Evolutionary conservation across 2,329 filamentous ascomycete genomes (phyloP).

Genomic region (Alternaria solani): DNA sequence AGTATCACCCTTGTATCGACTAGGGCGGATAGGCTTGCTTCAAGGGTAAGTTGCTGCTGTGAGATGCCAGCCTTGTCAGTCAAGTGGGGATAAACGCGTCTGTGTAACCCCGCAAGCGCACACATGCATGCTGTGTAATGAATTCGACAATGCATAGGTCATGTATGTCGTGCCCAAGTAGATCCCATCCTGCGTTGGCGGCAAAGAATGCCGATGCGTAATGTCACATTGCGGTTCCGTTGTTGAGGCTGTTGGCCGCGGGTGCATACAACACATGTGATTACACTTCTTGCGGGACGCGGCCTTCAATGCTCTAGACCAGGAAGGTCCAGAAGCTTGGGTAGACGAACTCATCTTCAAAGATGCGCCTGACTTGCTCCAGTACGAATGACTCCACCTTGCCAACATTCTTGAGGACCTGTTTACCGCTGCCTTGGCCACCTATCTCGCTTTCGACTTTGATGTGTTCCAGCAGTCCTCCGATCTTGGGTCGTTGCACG

Average conservation of each 20-base stretch:
- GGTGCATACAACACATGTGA: background rate
- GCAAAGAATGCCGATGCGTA: conserved; percentile 6
- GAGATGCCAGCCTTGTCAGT: conserved; percentile 41
- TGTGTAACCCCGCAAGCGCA: conserved; percentile 39
- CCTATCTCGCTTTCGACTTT: conserved; percentile 98
- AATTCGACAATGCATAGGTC: conserved; percentile 26
- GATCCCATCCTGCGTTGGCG: conserved; percentile 9
- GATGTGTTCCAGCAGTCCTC: conserved; percentile 88
- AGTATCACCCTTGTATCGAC: conserved; percentile 30
- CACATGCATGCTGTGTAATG: conserved; percentile 42
- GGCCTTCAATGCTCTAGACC: conserved; percentile 62
- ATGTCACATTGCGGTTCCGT: conserved; percentile 7
- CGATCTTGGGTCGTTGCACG: conserved; percentile 60
- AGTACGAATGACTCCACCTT: conserved; percentile 98
- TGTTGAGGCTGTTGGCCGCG: background rate
- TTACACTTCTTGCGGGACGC: background rate
- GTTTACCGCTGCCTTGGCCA: conserved; percentile 86
- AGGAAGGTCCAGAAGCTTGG: conserved; percentile 99
- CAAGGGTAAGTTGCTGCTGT: conserved; percentile 33
- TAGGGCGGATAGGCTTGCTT: conserved; percentile 29
- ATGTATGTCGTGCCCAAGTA: conserved; percentile 18
- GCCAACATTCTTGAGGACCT: conserved; percentile 96
- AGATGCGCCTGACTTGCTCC: conserved; percentile 94
- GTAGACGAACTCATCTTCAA: conserved; percentile 98
- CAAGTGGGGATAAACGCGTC: conserved; percentile 27